phyloP scores from a whole-genome alignment of 768 basidiomycete genomes.

The Gelatoporia subvermispora region DNA sequence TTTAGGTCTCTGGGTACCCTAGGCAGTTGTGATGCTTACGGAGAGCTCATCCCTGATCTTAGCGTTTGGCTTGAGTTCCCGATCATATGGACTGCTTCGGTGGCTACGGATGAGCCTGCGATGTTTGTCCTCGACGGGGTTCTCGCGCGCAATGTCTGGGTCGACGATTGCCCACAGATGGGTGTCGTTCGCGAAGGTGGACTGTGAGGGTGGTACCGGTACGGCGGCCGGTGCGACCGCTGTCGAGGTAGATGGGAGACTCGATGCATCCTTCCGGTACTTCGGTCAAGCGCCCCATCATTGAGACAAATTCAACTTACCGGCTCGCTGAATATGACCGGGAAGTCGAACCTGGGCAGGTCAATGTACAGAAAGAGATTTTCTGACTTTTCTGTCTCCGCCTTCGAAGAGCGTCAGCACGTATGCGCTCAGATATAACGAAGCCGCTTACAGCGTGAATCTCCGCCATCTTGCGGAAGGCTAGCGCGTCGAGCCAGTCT shows the following conservation, averaged over 20 bases:
- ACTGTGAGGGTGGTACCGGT: conserved; percentile 34
- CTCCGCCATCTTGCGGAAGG: conserved; percentile 93
- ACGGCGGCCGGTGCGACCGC: conserved; percentile 36
- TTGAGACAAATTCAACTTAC: conserved; percentile 35
- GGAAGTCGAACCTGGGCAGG: conserved; percentile 94
- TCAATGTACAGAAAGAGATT: conserved; percentile 96
- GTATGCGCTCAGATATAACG: not conserved
- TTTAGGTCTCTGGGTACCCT: not conserved
- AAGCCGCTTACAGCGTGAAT: conserved; percentile 71
- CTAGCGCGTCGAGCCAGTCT: conserved; percentile 93
- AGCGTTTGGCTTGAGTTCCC: conserved; percentile 95
- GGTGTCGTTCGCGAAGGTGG: conserved; percentile 57
- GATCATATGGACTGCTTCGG: conserved; percentile 88
- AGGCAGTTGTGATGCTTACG: conserved; percentile 39
- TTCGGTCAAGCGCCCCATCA: not conserved
- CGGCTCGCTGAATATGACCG: conserved; percentile 90
- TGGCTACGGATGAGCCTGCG: conserved; percentile 91
- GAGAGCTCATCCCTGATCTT: conserved; percentile 91
- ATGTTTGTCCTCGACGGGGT: conserved; percentile 97
- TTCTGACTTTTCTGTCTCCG: conserved; percentile 86
- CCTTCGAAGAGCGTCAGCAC: conserved; percentile 38
- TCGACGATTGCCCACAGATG: conserved; percentile 87
- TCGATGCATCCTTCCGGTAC: conserved; percentile 36
- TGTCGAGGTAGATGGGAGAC: conserved; percentile 35
- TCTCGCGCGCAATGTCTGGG: conserved; percentile 87